Evolutionary conservation across 1,284 basidiomycete genomes (phyloP).

Genomic region (Leccinum pachyderme): DNA sequence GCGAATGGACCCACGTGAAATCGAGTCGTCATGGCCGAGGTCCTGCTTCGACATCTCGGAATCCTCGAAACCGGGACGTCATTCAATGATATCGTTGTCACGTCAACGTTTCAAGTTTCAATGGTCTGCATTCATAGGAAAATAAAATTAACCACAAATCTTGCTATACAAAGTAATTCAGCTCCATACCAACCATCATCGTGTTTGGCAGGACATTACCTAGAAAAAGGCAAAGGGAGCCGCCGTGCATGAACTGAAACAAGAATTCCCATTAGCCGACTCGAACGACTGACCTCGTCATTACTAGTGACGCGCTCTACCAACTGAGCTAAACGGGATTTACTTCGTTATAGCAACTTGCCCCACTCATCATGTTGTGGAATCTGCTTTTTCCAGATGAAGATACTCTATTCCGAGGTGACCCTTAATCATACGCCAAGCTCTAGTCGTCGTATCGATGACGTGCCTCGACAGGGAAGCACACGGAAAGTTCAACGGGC

Average conservation of each 20-base stretch:
- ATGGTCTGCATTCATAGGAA: neutral
- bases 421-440: neutral
- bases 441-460: neutral
- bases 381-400: neutral
- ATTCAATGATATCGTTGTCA: neutral
- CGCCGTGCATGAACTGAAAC: neutral
- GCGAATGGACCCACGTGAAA: neutral
- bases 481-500: neutral
- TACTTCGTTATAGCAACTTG: neutral
- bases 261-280: slow-evolving; percentile 48
- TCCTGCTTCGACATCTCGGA: neutral
- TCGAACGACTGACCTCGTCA: slow-evolving; percentile 54
- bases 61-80: neutral
- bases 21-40: neutral
- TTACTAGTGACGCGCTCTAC: slow-evolving; percentile 63
- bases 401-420: neutral
- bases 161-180: neutral
- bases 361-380: neutral
- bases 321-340: slow-evolving; percentile 54
- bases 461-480: neutral
- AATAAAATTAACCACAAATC: neutral
- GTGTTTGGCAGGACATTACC: neutral
- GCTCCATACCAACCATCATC: neutral
- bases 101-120: neutral
- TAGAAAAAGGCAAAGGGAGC: neutral